Conservation (phyloP, 345 rosid genomes). For the Arabidopsis suecica region DNA sequence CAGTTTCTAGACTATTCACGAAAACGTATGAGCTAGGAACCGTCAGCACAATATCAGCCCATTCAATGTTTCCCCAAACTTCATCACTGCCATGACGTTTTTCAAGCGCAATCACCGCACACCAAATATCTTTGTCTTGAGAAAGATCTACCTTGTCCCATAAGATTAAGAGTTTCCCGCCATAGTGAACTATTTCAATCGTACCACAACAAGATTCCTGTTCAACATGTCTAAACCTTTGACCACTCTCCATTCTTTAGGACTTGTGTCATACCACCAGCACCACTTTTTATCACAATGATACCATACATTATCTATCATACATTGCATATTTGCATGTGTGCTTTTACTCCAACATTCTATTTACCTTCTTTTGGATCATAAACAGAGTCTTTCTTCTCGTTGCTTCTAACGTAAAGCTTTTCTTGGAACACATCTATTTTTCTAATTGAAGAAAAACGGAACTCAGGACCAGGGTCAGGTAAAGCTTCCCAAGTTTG, state of each 20-base stretch:
- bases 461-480: neutral
- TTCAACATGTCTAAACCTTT: neutral
- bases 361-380: neutral
- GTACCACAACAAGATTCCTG: neutral
- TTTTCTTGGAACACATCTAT: neutral
- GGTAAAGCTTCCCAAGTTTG: neutral
- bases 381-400: neutral
- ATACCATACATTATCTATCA: neutral
- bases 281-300: neutral
- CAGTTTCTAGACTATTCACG: no score
- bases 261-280: neutral
- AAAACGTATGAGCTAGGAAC: no score
- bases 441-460: neutral
- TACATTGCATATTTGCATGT: neutral
- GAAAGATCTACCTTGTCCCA: neutral
- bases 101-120: neutral
- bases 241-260: neutral
- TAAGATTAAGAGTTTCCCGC: neutral
- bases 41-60: no score
- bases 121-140: neutral
- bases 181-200: neutral
- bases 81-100: no score
- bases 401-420: slow-evolving; percentile 1
- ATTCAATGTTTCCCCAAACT: no score
- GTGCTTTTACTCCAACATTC: neutral